These are phyloP conservation scores for Pseudonitzschia delicatissima DNA, from an alignment of 108 stramenopile species.

Conservation along the genomic window DNA sequence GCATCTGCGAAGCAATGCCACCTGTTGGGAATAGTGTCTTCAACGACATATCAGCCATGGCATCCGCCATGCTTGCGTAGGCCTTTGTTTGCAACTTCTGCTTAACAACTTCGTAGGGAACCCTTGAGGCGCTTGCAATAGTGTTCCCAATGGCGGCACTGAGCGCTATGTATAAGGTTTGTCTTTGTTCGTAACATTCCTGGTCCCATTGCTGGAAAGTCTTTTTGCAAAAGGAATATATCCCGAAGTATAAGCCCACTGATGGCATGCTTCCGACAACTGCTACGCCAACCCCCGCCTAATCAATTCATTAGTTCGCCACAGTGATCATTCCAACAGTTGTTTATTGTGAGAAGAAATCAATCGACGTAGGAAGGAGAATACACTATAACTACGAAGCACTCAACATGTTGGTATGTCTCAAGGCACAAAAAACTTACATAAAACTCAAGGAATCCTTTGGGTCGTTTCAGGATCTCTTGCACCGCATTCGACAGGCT, in stretches of 20 bases:
- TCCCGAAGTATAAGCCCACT: conserved; percentile 88
- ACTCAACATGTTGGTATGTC: not conserved
- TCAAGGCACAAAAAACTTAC: conserved; percentile 26
- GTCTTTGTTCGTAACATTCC: conserved; percentile 14
- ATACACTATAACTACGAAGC: not conserved
- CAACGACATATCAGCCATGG: conserved; percentile 59
- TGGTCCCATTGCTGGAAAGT: conserved; percentile 43
- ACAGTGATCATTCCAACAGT: not conserved
- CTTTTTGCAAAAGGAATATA: conserved; percentile 81
- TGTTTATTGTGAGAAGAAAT: not conserved
- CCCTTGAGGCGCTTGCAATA: conserved; percentile 85
- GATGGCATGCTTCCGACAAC: conserved; percentile 82
- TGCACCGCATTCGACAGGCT: conserved; percentile 59
- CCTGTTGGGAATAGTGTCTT: conserved; percentile 82
- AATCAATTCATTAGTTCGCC: not conserved
- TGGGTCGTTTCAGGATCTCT: conserved; percentile 53
- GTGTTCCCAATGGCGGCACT: conserved; percentile 90
- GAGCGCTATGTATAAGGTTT: conserved; percentile 53
- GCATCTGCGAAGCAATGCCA: conserved; percentile 85
- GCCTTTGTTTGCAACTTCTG: conserved; percentile 89
- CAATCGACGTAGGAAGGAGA: not conserved
- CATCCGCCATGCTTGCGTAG: conserved; percentile 67
- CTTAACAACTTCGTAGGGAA: conserved; percentile 97
- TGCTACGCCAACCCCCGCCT: conserved; percentile 78
- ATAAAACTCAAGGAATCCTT: conserved; percentile 81